phyloP scores from a whole-genome alignment of 257 asterid species.

The Apocynum venetum region DNA sequence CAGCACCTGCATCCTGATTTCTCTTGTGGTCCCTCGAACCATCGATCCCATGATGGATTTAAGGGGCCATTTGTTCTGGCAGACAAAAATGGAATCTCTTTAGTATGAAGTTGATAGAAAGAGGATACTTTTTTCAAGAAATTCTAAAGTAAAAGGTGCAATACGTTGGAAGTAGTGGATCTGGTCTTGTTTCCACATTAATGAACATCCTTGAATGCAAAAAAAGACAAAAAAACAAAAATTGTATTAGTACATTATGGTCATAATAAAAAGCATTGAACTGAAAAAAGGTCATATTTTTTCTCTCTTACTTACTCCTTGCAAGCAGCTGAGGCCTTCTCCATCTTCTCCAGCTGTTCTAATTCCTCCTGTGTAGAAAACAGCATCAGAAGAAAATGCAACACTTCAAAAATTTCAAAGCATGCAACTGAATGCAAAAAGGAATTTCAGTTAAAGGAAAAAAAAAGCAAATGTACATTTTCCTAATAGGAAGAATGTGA shows the following conservation, averaged over 20 bases:
- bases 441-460: not conserved
- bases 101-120: conserved; percentile 1
- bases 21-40: conserved; percentile 89
- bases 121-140: not conserved
- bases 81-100: conserved; percentile 8
- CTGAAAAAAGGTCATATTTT: conserved; percentile 3
- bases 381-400: not conserved
- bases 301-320: conserved; percentile 61
- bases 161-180: conserved; percentile 80
- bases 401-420: not conserved
- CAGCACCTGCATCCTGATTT: conserved; percentile 88
- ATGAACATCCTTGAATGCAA: conserved; percentile 48
- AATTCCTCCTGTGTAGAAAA: conserved; percentile 67
- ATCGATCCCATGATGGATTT: conserved; percentile 83
- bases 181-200: conserved; percentile 62
- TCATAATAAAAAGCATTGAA: not conserved
- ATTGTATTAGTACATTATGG: conserved; percentile 14
- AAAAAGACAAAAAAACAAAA: not conserved
- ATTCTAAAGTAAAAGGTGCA: conserved; percentile 1
- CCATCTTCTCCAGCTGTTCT: conserved; percentile 79
- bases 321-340: conserved; percentile 78
- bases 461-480: not conserved
- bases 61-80: conserved; percentile 75
- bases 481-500: not conserved
- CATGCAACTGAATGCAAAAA: not conserved